Evolutionary conservation across 2,329 filamentous ascomycete genomes (phyloP), one percentile per base, ranked within the genome.

Genomic region (Trichoderma guizhouense): DNA sequence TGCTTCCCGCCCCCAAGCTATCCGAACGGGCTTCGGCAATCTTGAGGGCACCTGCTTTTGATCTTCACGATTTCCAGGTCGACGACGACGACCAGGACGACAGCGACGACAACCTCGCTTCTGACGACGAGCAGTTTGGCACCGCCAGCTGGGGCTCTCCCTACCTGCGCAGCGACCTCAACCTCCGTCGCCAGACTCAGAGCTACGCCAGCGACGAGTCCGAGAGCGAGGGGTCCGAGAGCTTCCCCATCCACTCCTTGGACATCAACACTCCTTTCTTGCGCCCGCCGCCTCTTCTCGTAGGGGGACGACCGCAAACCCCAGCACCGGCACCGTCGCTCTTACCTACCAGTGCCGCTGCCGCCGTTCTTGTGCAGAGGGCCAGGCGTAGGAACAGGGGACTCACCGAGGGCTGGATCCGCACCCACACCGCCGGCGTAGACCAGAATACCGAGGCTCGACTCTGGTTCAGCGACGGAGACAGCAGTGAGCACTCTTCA

Each of bases 91-190:
- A 73, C 60, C 32, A 58, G n/a, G 73, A 71, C 69, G 69, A 65
- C 24, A 55, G 47, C 18, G 69, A 70, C 58, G 58, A 57, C 32
- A 51, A 70, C 43, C 30, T 70, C 66, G 57, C 61, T 47, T 69
- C 69, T 15, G 71, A 61, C 55, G 71, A 71, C 66, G 74, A 57
- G 55, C 82, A 81, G 72, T 90, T 88, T 80, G 86, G 86, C 73
- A 96, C 93, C 61, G 92, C 94, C 63, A 95, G 92, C 80, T 97
- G 95, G 94, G 95, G 95, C 71, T 97, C 94, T 69, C 95, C 95
- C 26, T 97, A 97, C 82, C 91, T 92, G 70, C 87, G 87, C 73
- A 87, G 91, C 51, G 91, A 88, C 71, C 81, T 80, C 76, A 81
- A 86, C 73, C 82, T 86, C 69, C 85, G 85, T 67, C 82, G 82